Percentiles rank a stretch among this genome's conserved stretches.
These are phyloP conservation scores for Emmonsia crescens DNA, from an alignment of 2,329 filamentous ascomycete genomes.

Conservation along the genomic window DNA sequence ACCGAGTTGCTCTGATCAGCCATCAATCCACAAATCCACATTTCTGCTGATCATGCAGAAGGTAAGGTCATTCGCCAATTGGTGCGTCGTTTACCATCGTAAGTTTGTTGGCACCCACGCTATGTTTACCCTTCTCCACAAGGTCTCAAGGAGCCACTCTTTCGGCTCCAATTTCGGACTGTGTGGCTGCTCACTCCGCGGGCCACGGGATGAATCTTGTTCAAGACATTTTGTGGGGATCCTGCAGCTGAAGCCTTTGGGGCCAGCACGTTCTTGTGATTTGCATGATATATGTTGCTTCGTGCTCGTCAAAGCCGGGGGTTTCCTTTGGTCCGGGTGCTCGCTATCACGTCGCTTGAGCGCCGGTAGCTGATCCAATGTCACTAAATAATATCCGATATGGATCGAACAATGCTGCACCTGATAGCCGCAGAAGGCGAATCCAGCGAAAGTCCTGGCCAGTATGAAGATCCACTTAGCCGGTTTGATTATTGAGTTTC, in stretches of 20 bases:
- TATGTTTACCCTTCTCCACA: neutral
- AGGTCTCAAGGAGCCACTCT: too few relatives aligned
- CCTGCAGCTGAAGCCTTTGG: neutral
- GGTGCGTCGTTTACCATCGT: neutral
- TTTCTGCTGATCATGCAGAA: neutral
- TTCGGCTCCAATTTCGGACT: neutral
- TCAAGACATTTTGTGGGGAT: neutral
- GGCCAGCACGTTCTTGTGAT: neutral
- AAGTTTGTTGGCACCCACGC: neutral
- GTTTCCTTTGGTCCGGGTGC: neutral
- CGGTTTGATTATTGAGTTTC: constrained; percentile 3
- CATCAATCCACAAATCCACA: neutral
- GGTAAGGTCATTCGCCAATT: neutral
- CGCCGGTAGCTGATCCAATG: neutral
- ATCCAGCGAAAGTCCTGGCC: neutral
- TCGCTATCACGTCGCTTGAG: neutral
- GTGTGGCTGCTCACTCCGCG: neutral
- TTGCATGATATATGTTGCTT: neutral
- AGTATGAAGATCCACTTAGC: neutral
- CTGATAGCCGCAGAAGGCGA: neutral
- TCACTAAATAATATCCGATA: neutral
- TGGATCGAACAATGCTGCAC: neutral
- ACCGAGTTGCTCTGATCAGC: neutral
- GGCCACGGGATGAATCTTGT: neutral
- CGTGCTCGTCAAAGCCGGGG: neutral